Evolutionary conservation across 345 rosid species (phyloP), one percentile per base, ranked within the genome.

Genomic region (Noccaea caerulescens): DNA sequence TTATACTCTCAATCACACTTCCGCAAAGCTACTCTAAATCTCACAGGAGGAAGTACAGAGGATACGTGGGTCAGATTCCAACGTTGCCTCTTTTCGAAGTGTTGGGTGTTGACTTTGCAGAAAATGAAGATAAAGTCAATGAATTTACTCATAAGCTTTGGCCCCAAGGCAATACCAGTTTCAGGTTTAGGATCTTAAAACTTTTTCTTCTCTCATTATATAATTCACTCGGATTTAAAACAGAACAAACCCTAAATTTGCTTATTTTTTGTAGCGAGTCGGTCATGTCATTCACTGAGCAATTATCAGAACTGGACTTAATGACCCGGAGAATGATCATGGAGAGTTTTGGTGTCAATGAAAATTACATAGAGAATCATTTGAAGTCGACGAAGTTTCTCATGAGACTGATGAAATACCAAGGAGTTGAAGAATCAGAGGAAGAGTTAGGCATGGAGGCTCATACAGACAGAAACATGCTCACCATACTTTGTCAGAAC

Each of bases 401-500:
- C 7, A 53, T 89, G 2, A 79, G 85, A 34, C 5, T 85, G 57
- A 64, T 78, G 69, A 85, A 83, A 47, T 82, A 87, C 71, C 44
- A 66, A 38, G n/a, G 82, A 68, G 9, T 49, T 58, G 50, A 52
- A 33, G 63, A 46, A 6, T 83, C 64, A 0, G 39, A 68, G 14
- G 78, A 68, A 8, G 72, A 68, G 52, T 37, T 78, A 10, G 88
- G 83, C 1, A 63, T 80, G 45, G 66, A 39, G 1, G 34, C 69
- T 46, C 90, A 85, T 56, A 82, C 82, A 1, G 92, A 87, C 60
- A 85, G 85, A 80, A 81, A 81, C 79, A 68, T 84, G 37, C 54
- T 80, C 11, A 80, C 83, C 23, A 77, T 87, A 42, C 84, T 87
- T 47, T 81, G 85, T 45, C 89, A 85, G 56, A 82, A 80, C 69